Conservation (phyloP, 2,329 filamentous ascomycete species). For the Pezicula rhizophila region DNA sequence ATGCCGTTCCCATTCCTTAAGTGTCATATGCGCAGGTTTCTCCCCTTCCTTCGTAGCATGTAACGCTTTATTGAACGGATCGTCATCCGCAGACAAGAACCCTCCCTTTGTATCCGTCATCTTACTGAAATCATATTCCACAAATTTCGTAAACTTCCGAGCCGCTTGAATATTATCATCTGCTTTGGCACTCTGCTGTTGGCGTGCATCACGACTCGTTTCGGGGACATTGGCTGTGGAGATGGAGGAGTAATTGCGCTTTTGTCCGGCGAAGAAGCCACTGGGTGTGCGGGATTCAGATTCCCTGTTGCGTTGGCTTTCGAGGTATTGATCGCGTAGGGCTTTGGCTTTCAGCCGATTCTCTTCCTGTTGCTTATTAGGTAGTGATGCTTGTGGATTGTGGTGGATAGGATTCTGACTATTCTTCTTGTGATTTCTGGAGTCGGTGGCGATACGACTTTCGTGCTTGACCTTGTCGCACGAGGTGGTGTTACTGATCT, state of each 20-base stretch:
- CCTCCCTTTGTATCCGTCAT: slow-evolving; percentile 98
- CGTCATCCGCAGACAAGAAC: slow-evolving; percentile 85
- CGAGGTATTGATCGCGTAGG: slow-evolving; percentile 66
- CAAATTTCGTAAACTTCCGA: slow-evolving; percentile 85
- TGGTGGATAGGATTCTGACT: slow-evolving; percentile 31
- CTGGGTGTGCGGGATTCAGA: slow-evolving; percentile 45
- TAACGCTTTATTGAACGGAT: slow-evolving; percentile 79
- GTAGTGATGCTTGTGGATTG: neutral
- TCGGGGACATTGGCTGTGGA: slow-evolving; percentile 44
- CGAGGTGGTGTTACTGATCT: neutral
- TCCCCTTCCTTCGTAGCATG: slow-evolving; percentile 50
- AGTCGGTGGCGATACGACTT: slow-evolving; percentile 40
- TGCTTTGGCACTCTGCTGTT: neutral
- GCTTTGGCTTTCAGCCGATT: slow-evolving; percentile 86
- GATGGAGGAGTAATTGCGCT: slow-evolving; percentile 64
- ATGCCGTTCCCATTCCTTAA: slow-evolving; percentile 84
- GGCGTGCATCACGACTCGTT: slow-evolving; percentile 65
- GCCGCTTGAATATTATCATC: slow-evolving; percentile 51
- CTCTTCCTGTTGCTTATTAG: slow-evolving; percentile 58
- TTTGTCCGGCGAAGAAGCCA: slow-evolving; percentile 68
- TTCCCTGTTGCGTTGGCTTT: slow-evolving; percentile 35
- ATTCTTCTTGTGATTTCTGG: slow-evolving; percentile 50
- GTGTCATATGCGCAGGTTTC: slow-evolving; percentile 81
- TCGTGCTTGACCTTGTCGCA: neutral
- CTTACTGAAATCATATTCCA: slow-evolving; percentile 96